Evolutionary conservation across 352 stramenopile genomes (phyloP).

Genomic region (Thalassiosira oceanica): DNA sequence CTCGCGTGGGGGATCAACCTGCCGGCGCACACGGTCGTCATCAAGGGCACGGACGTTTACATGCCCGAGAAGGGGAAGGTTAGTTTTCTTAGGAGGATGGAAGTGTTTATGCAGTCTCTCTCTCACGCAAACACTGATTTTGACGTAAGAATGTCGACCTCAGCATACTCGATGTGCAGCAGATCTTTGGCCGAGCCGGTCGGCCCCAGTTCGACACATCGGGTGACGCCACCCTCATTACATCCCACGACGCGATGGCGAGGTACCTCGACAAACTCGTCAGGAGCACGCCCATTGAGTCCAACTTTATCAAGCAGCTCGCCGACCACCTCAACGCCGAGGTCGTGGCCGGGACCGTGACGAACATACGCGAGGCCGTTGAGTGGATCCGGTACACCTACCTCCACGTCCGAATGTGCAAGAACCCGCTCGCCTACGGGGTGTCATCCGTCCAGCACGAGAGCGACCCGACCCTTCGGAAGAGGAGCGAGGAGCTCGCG

Average conservation of each 20-base stretch:
- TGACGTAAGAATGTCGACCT: constrained; percentile 88
- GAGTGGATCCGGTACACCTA: constrained; percentile 98
- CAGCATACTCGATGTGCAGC: constrained; percentile 99
- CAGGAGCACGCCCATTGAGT: constrained; percentile 96
- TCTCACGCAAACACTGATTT: no score
- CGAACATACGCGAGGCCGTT: constrained; percentile 93
- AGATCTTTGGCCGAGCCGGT: constrained; percentile 98
- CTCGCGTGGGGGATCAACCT: constrained; percentile 99
- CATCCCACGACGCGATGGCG: constrained; percentile 86
- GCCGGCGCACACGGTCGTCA: constrained; percentile 97
- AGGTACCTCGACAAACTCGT: constrained; percentile 96
- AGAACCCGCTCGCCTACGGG: constrained; percentile 97
- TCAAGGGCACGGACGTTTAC: constrained; percentile 99
- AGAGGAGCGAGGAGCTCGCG: constrained; percentile 64
- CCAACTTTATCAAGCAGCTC: constrained; percentile 96
- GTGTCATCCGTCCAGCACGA: constrained; percentile 91
- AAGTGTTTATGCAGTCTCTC: no score
- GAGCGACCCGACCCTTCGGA: constrained; percentile 85
- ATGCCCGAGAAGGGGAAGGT: constrained; percentile 97
- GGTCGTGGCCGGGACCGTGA: constrained; percentile 97
- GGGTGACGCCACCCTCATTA: constrained; percentile 98
- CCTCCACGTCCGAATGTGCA: constrained; percentile 97
- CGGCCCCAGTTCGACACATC: constrained; percentile 98
- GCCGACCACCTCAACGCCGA: constrained; percentile 99
- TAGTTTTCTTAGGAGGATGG: no score